Conservation (phyloP, 257 asterid species). For the Nicotiana otophora region DNA sequence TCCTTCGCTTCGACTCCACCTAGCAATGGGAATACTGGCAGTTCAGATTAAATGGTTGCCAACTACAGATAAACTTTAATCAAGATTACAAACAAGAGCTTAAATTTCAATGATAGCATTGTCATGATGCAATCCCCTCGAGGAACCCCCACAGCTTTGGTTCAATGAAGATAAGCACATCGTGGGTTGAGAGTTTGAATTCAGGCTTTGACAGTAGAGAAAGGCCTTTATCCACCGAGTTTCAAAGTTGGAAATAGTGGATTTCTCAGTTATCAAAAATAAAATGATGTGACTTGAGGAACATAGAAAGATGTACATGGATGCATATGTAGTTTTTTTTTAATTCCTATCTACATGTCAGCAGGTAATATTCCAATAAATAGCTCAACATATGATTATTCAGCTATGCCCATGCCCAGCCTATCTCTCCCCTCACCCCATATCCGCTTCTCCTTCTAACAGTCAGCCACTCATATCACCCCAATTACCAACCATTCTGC, state of each 20-base stretch:
- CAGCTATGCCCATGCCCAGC: not conserved
- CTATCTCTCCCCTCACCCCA: not conserved
- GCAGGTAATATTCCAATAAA: not conserved
- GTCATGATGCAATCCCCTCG: not conserved
- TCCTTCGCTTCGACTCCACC: conserved; percentile 18
- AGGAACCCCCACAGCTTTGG: not conserved
- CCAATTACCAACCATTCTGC: not conserved
- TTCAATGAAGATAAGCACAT: not conserved
- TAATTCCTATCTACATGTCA: not conserved
- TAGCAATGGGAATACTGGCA: not conserved
- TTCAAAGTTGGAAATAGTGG: not conserved
- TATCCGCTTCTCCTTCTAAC: not conserved
- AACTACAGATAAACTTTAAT: not conserved
- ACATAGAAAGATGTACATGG: not conserved
- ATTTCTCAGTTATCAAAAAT: not conserved
- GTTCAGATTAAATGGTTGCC: not conserved
- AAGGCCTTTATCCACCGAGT: not conserved
- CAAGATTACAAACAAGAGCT: not conserved
- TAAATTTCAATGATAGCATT: not conserved
- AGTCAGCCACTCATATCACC: not conserved
- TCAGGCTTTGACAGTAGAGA: not conserved
- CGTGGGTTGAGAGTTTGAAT: not conserved
- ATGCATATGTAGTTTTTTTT: not conserved
- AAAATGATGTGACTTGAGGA: not conserved
- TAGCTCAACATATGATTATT: not conserved